Percentiles rank a stretch among this genome's conserved stretches.
Evolutionary conservation across 345 rosid genomes (phyloP).

Genomic region (Salix viminalis): DNA sequence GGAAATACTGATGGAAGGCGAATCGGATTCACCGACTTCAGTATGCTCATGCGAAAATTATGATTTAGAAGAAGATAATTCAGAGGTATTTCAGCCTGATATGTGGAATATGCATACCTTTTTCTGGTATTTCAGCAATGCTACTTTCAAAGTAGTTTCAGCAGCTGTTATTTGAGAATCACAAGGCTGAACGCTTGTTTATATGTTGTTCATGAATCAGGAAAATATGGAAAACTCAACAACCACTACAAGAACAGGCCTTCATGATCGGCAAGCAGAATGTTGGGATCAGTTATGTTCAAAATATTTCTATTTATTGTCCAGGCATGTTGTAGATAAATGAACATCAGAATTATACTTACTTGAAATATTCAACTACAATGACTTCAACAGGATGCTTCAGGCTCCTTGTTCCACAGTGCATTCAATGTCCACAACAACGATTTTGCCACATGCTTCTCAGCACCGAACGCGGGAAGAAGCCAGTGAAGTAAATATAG

Average conservation of each 20-base stretch:
- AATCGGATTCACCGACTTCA: slow-evolving; percentile 42
- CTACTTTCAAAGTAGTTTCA: background rate
- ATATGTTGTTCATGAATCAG: slow-evolving; percentile 26
- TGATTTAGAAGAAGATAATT: slow-evolving; percentile 29
- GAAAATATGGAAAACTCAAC: slow-evolving; percentile 20
- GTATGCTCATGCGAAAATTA: slow-evolving; percentile 11
- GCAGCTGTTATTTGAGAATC: background rate
- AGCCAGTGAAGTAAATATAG: slow-evolving; percentile 17
- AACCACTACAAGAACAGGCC: slow-evolving; percentile 1
- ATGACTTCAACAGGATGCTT: slow-evolving; percentile 32
- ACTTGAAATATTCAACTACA: background rate
- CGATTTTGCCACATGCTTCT: slow-evolving; percentile 17
- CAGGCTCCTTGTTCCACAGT: slow-evolving; percentile 23
- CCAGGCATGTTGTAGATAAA: background rate
- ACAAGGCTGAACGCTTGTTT: background rate
- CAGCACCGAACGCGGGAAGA: slow-evolving; percentile 21
- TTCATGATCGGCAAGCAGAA: slow-evolving; percentile 15
- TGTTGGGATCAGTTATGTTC: slow-evolving; percentile 31
- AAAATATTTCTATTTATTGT: slow-evolving; percentile 6
- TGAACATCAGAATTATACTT: background rate
- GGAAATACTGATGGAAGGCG: slow-evolving; percentile 58
- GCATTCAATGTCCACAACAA: slow-evolving; percentile 15
- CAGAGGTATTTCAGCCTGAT: slow-evolving; percentile 32
- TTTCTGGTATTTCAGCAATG: background rate
- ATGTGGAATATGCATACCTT: background rate